These are phyloP conservation scores for Pythium myriotylum DNA, from an alignment of 352 stramenopile genomes.

Conservation along the genomic window DNA sequence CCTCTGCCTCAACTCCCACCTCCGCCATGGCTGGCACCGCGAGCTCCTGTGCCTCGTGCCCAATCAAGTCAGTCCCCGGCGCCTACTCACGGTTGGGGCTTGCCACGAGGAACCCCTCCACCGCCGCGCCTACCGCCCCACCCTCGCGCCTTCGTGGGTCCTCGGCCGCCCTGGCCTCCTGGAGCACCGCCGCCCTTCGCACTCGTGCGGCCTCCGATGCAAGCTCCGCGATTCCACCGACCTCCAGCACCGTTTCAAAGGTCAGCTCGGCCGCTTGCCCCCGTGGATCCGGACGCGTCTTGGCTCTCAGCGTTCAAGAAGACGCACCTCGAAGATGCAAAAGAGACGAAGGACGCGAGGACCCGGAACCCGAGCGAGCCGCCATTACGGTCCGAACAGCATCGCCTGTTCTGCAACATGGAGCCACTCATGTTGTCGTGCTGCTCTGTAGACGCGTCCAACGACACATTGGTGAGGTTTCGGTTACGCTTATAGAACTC, in stretches of 20 bases:
- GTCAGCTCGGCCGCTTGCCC: neutral
- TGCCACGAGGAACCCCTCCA: neutral
- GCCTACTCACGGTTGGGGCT: neutral
- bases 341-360: neutral
- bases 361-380: neutral
- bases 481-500: constrained; percentile 21
- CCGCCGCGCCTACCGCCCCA: neutral
- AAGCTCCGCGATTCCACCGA: neutral
- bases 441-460: constrained; percentile 16
- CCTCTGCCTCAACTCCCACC: neutral
- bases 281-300: constrained; percentile 3
- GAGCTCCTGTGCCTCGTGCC: no score
- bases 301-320: constrained; percentile 13
- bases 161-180: constrained; percentile 1
- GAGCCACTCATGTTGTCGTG: neutral
- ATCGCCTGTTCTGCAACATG: neutral
- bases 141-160: neutral
- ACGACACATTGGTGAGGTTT: constrained; percentile 13
- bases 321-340: constrained; percentile 2
- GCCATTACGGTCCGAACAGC: neutral
- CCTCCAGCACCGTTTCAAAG: neutral
- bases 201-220: neutral
- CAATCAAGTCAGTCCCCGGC: no score
- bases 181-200: constrained; percentile 1
- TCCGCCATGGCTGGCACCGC: constrained; percentile 7